Percentiles rank a stretch among this genome's conserved stretches.
These are phyloP conservation scores for Venturia carpophila DNA, from an alignment of 2,329 filamentous ascomycete genomes.

Conservation along the genomic window DNA sequence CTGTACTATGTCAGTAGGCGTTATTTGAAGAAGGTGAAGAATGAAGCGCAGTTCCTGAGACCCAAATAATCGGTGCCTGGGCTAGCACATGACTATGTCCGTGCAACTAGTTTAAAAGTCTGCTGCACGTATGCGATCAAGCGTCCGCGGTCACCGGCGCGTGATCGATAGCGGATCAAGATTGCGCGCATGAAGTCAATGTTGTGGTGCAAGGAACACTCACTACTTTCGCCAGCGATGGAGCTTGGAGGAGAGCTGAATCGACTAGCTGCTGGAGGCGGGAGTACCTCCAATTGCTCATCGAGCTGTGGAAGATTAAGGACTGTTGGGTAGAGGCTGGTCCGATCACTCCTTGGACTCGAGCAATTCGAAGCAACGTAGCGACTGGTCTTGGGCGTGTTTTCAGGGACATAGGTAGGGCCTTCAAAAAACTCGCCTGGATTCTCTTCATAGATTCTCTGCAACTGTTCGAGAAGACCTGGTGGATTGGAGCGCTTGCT, in stretches of 20 bases:
- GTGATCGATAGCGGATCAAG: background rate
- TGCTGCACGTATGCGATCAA: background rate
- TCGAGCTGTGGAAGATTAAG: constrained; percentile 20
- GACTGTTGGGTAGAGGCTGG: constrained; percentile 16
- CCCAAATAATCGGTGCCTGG: background rate
- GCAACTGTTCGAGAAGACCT: background rate
- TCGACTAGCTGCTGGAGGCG: constrained; percentile 20
- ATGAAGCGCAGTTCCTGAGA: background rate
- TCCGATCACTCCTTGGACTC: constrained; percentile 15
- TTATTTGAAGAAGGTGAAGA: background rate
- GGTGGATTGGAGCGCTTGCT: background rate
- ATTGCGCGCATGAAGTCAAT: constrained; percentile 6
- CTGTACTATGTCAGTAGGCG: background rate
- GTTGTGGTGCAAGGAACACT: constrained; percentile 8
- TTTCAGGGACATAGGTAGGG: constrained; percentile 18
- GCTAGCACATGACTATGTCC: background rate
- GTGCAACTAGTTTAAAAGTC: background rate
- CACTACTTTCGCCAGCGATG: constrained; percentile 11
- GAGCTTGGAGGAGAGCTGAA: constrained; percentile 19
- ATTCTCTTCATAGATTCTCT: constrained; percentile 12
- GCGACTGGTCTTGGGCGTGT: constrained; percentile 19
- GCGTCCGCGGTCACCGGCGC: background rate
- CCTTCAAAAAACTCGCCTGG: constrained; percentile 17
- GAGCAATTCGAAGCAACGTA: constrained; percentile 2
- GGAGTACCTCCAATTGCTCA: constrained; percentile 21